These are phyloP conservation scores for Dactylellina parvicollis DNA, from an alignment of 2,329 filamentous ascomycete genomes.

Conservation along the genomic window DNA sequence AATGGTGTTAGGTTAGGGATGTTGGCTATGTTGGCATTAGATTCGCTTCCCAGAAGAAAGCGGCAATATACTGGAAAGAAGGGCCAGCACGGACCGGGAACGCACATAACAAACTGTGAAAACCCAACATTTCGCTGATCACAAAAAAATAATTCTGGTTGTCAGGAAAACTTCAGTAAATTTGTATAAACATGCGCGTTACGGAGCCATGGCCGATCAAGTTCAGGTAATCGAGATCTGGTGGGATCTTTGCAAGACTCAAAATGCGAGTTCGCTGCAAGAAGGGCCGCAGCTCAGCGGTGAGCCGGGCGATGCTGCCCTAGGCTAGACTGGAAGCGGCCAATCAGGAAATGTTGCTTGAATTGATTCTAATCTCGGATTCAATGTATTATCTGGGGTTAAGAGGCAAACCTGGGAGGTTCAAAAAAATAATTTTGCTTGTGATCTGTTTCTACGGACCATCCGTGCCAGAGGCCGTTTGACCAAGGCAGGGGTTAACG, in stretches of 20 bases:
- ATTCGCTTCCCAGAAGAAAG: background rate
- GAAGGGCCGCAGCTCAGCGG: constrained; percentile 7
- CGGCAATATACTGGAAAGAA: constrained; percentile 6
- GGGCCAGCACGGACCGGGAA: too few species aligned
- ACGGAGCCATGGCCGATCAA: background rate
- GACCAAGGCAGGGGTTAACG: background rate
- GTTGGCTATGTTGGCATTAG: too few species aligned
- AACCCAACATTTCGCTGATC: too few species aligned
- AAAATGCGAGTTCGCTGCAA: background rate
- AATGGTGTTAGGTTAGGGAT: background rate
- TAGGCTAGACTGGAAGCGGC: background rate
- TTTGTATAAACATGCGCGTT: background rate
- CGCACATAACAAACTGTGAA: background rate
- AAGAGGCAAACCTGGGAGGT: background rate
- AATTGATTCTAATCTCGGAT: too few species aligned
- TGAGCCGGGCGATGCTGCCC: background rate
- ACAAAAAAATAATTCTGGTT: too few species aligned
- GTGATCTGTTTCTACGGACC: background rate
- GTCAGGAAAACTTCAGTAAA: too few species aligned
- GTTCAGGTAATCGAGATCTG: background rate
- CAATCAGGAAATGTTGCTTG: background rate
- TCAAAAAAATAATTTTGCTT: background rate
- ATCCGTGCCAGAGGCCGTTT: background rate
- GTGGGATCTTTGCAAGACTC: background rate
- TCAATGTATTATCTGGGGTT: too few species aligned